Base-by-base conservation (phyloP, 2,329 filamentous ascomycete species). In the Epichloe gansuensis region DNA sequence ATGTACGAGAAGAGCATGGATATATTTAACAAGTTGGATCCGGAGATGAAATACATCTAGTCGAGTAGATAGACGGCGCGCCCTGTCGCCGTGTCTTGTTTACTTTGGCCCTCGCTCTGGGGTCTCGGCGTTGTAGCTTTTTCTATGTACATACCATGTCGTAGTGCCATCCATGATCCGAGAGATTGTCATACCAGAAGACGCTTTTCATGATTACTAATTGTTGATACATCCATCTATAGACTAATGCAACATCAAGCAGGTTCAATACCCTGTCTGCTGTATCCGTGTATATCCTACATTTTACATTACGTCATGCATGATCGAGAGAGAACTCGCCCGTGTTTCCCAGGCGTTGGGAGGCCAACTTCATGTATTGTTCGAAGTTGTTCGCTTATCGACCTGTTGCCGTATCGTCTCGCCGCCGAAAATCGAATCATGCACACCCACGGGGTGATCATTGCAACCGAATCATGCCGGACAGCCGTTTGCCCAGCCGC, bases 1-100 rank as follows among this genome's bases (percentile, higher is more conserved):
- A 94, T 97, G 84, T 93, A 96, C 67, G 91, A 97, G 74, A 96
- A 96, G 78, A 87, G 85, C 54, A 97, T 97, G 75, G 91, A 96
- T 51, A 62, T 90, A 54, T 82, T 98, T 74, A 81, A 88, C 62
- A 75, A 67, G 63, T 54, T 91, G 50, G 93, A 98, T 66, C 93
- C 93, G 0, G 80, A 94, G 62, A 82, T 83, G 64, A 85, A 78
- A 66, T 96, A 94, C 65, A 80, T 97, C 57, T 94, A 73, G 28
- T 34, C 0, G 28, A 23, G 63, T 53, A 7, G 41, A 35, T 42
- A 25, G 15, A 31, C 37, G 34, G 34, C 46, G 12, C 4, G 12
- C 1, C 15, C 34, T 21, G 13, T 21, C 15, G 2, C 34, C 25
- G 15, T 6, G 9, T 21, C 49, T 44, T 44, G 28, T 15, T 48